Percentiles rank a stretch among this genome's conserved stretches.
phyloP scores from a whole-genome alignment of 495 filamentous ascomycete genomes.

The Geopyxis carbonaria region DNA sequence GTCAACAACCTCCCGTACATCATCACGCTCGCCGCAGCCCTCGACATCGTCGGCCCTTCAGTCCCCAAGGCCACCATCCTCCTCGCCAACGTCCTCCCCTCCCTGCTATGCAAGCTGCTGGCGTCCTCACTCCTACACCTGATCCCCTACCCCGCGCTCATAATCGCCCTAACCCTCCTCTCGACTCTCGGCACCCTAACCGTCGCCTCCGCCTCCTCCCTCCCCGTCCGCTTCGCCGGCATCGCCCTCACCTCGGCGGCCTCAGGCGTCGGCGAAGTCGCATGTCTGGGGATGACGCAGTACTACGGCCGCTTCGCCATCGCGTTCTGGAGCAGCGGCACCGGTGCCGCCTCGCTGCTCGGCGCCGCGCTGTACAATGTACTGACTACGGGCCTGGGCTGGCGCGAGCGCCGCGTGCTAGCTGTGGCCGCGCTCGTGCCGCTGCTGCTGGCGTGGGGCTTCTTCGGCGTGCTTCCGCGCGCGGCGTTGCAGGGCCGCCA shows the following conservation, averaged over 20 bases:
- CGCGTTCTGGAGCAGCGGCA: slow-evolving; percentile 82
- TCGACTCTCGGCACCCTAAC: slow-evolving; percentile 54
- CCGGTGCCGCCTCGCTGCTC: slow-evolving; percentile 70
- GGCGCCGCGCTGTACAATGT: slow-evolving; percentile 76
- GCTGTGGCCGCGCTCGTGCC: slow-evolving; percentile 61
- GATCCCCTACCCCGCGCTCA: slow-evolving; percentile 24
- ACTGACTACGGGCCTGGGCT: slow-evolving; percentile 54
- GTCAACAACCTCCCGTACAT: slow-evolving; percentile 98
- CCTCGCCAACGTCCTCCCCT: slow-evolving; percentile 76
- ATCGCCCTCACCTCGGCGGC: no score
- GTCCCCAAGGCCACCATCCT: slow-evolving; percentile 82
- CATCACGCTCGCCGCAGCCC: slow-evolving; percentile 79
- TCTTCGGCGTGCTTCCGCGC: slow-evolving; percentile 60
- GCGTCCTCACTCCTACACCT: slow-evolving; percentile 90
- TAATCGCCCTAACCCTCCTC: slow-evolving; percentile 61
- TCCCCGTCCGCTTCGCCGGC: slow-evolving; percentile 59
- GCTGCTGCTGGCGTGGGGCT: slow-evolving; percentile 61
- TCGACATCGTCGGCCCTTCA: slow-evolving; percentile 72
- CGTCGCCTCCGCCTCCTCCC: slow-evolving; percentile 47
- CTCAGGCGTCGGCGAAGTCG: slow-evolving; percentile 69
- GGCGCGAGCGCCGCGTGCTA: slow-evolving; percentile 52
- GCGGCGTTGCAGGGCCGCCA: slow-evolving; percentile 43
- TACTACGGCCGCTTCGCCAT: slow-evolving; percentile 81
- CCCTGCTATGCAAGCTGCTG: slow-evolving; percentile 69
- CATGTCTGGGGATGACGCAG: slow-evolving; percentile 76